Base-by-base conservation (phyloP, 2,329 filamentous ascomycete genomes). In the Penicillium thymicola region DNA sequence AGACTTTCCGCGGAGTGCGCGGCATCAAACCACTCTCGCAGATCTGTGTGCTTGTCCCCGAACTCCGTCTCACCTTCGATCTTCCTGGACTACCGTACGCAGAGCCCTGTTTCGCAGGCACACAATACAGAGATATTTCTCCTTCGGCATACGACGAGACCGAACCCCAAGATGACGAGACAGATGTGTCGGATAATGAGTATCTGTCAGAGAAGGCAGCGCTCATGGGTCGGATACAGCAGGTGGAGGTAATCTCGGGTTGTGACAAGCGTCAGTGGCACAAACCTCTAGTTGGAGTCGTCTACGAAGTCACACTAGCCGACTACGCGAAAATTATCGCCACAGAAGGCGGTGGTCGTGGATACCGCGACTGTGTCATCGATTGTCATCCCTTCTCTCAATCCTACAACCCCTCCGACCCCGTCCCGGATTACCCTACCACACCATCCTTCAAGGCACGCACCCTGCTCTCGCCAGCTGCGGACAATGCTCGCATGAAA, bases 71-170 rank as follows among this genome's bases (percentile, higher is more conserved):
- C 51, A 89, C 87, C 7, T 97, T 99, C 72, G 89, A 94, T 70
- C 83, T 97, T 0, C 85, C 92, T 0, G 93, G 92, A 1, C 69
- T 97, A 0, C 90, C 94, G 0, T 97, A 97, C 76, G 70, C 76
- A 13, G 94, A 97, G 74, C 93, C 94, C 0, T 96, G 93, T 73
- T 97, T 97, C 72, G 92, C 91, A 55, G 96, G 96, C 67, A 88
- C 88, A 2, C 83, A 82, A 16, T 80, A 81, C 51, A 84, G 88
- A 46, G 80, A 85, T 59, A 58, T 71, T 36, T 36, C 59, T 54
- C n/a, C 28, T 10, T 9, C n/a, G 1, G 36, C 47, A 28, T 38
- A 30, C n/a, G 27, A 49, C 16, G 34, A 55, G 3, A 41, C 38
- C 13, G 54, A 57, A n/a, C 30, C 42, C 27, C 36, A 54, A n/a